phyloP scores from a whole-genome alignment of 805 yeast genomes.

The Zygotorulaspora florentina region DNA sequence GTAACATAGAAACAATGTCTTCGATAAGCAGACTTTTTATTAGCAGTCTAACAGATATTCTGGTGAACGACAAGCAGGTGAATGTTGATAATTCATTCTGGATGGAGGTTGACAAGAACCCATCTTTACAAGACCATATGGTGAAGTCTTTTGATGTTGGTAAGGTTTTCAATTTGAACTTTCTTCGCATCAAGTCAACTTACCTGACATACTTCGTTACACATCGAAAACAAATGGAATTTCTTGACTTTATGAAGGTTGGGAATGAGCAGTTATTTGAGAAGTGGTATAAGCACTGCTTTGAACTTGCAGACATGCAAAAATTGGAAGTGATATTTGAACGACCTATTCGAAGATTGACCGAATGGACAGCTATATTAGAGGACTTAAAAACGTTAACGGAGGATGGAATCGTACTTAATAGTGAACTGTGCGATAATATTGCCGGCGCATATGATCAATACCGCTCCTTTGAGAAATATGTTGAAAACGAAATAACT shows the following conservation, averaged over 20 bases:
- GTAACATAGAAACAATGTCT: slow-evolving; percentile 40
- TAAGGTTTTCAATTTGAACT: slow-evolving; percentile 29
- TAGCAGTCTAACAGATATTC: slow-evolving; percentile 6
- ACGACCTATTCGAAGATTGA: slow-evolving; percentile 33
- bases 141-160: slow-evolving; percentile 27
- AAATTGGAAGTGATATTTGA: slow-evolving; percentile 32
- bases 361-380: slow-evolving; percentile 22
- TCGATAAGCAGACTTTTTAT: slow-evolving; percentile 36
- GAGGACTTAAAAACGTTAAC: slow-evolving; percentile 3
- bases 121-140: slow-evolving; percentile 4
- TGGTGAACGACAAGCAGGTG: neutral
- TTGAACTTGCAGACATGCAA: slow-evolving; percentile 25
- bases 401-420: neutral
- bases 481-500: slow-evolving; percentile 16
- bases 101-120: slow-evolving; percentile 8
- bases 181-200: slow-evolving; percentile 34
- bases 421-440: neutral
- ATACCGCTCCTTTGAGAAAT: slow-evolving; percentile 16
- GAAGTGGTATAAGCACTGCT: slow-evolving; percentile 37
- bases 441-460: slow-evolving; percentile 6
- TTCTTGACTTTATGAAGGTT: slow-evolving; percentile 20
- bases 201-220: slow-evolving; percentile 34
- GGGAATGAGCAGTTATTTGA: slow-evolving; percentile 18
- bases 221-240: slow-evolving; percentile 31
- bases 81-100: slow-evolving; percentile 13